phyloP scores from a whole-genome alignment of 129 eudicot species.

The Scalesia atractyloides region DNA sequence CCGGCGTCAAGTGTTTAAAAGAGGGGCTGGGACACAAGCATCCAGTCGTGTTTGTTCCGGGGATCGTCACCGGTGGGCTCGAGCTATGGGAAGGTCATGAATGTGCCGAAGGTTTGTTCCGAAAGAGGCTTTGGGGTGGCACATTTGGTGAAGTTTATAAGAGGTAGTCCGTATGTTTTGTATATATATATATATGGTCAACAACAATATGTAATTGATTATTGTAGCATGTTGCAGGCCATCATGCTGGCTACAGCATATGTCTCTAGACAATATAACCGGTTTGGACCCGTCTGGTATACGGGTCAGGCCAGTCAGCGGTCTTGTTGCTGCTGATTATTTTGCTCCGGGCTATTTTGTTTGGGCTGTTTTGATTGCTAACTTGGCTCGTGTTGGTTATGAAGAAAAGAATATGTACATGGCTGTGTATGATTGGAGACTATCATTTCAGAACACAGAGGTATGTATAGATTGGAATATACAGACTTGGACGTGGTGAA shows the following conservation, averaged over 20 bases:
- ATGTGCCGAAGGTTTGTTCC: slow-evolving; percentile 83
- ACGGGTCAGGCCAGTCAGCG: slow-evolving; percentile 82
- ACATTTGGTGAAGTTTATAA: slow-evolving; percentile 88
- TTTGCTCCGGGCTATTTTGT: slow-evolving; percentile 96
- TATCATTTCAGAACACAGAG: slow-evolving; percentile 95
- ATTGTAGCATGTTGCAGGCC: slow-evolving; percentile 44
- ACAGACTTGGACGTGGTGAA: no score
- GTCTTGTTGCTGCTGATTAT: slow-evolving; percentile 98
- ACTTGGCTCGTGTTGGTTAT: slow-evolving; percentile 87
- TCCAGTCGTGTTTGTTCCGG: slow-evolving; percentile 96
- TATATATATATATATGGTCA: no score
- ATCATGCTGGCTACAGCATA: slow-evolving; percentile 90
- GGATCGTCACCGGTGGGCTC: slow-evolving; percentile 91
- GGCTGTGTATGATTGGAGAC: slow-evolving; percentile 98
- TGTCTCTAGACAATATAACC: slow-evolving; percentile 85
- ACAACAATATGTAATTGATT: no score
- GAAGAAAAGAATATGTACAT: slow-evolving; percentile 96
- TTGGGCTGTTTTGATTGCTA: slow-evolving; percentile 95
- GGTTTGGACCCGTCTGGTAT: slow-evolving; percentile 86
- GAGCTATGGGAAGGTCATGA: slow-evolving; percentile 95
- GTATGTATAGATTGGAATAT: no score
- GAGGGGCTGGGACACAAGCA: slow-evolving; percentile 76
- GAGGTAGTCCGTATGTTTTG: slow-evolving; percentile 43
- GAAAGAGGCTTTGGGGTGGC: slow-evolving; percentile 98
- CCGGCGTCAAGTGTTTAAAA: slow-evolving; percentile 69